Evolutionary conservation across 2,329 filamentous ascomycete genomes (phyloP), one percentile per base, ranked within the genome.

Genomic region (Xylariales sp.): DNA sequence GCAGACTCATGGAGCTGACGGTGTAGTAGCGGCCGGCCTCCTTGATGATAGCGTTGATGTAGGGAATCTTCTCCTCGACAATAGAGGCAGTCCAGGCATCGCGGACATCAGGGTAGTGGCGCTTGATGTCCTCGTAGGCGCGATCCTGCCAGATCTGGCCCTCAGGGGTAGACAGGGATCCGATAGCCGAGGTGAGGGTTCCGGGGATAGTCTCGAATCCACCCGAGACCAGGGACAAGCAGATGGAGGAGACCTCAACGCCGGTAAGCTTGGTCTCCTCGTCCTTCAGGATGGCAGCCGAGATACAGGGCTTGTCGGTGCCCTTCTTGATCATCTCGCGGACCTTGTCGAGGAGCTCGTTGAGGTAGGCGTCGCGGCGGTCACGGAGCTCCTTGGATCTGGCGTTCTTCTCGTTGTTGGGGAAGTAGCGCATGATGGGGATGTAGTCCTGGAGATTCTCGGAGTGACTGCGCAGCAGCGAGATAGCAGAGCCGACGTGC

Each of bases 371-470:
- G 39, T 76, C 72, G 8, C 72, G 58, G 4, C 72, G 51, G 27
- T 63, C 61, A 1, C 72, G 60, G 0, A 74, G 54, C 27, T 70
- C 65, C 45, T 68, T 72, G 4, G 63, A 65, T 1, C 64, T 57
- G 4, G 53, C 49, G 21, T 62, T 73, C 54, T 75, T 74, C 48
- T 70, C 62, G 47, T 74, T 75, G 43, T 71, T 72, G 0, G 71
- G 72, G 13, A 69, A 40, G 39, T 72, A 74, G 7, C 72, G 56
- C 20, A 76, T 50, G 2, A 67, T 52, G 1, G 72, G 71, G 6
- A 75, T 62, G 43, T 75, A 76, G 41, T 76, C 72, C 47, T 75
- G 71, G 18, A 65, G 63, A 42, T 76, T 75, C 51, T 76, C 71
- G 0, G 66, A 70, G 0, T 71, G 69, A 37, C 63, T 70, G 5